Evolutionary conservation across 345 rosid genomes (phyloP).

Genomic region (Eucalyptus albens): DNA sequence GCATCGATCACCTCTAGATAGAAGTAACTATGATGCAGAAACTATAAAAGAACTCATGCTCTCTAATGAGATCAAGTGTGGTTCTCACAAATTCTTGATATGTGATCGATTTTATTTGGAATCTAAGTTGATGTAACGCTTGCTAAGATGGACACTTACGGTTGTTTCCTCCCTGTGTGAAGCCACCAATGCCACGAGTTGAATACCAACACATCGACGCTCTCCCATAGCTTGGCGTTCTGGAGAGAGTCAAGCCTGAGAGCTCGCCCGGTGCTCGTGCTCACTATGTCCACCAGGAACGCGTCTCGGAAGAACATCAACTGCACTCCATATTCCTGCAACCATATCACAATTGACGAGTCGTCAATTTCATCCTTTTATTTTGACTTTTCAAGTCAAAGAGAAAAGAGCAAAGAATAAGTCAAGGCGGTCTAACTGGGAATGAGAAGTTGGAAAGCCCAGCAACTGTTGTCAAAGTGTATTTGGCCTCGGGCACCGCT

Average conservation of each 20-base stretch:
- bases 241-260: slow-evolving; percentile 41
- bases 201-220: slow-evolving; percentile 48
- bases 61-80: not conserved
- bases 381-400: not conserved
- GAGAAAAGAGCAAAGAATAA: not conserved
- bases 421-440: not conserved
- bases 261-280: slow-evolving; percentile 20
- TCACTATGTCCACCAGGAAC: slow-evolving; percentile 54
- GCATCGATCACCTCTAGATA: not conserved
- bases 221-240: slow-evolving; percentile 42
- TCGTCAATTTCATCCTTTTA: not conserved
- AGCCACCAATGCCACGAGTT: slow-evolving; percentile 99
- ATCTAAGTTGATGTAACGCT: not conserved
- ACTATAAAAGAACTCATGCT: not conserved
- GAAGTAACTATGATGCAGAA: not conserved
- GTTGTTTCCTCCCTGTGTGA: slow-evolving; percentile 67
- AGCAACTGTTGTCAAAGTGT: not conserved
- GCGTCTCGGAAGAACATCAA: slow-evolving; percentile 35
- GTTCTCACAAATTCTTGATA: not conserved
- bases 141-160: slow-evolving; percentile 13
- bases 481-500: slow-evolving; percentile 4
- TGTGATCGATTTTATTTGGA: not conserved
- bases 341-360: not conserved
- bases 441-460: slow-evolving; percentile 13
- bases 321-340: slow-evolving; percentile 9